Base-by-base conservation (phyloP, 164 flowering plant genomes). In the Vitis rotundifolia region DNA sequence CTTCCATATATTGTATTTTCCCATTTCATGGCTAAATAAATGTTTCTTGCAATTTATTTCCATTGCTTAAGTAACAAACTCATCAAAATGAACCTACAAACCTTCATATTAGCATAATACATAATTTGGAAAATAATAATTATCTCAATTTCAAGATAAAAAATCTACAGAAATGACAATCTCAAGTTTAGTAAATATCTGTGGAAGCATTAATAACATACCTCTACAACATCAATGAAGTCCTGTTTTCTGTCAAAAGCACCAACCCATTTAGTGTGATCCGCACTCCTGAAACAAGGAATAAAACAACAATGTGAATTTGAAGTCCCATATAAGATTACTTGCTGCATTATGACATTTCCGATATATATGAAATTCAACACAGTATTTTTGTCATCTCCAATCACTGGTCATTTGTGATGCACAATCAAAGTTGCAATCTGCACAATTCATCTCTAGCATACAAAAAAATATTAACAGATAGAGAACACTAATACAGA, bases 251-350 rank as follows among this genome's bases (percentile, higher is more conserved):
- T 79, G 26, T 85, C 85, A 82, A 95, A 93, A 29, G 88, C 82
- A 49, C 98, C 99, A 14, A 95, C 74, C 99, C 99, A 95, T 77
- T 95, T 95, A 19, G 99, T 91, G 68, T 95, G 98, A 84, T 95
- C 98, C 7, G 99, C 93, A 79, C 91, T 93, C 80, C 99, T 95
- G 87, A 49, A 71, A 69, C 61, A 59, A 66, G 13, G 11, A 53
- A 26, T 10, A 52, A 15, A 62, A 61, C 49, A 47, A 6, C 28
- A 31, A 31, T 31, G 7, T 31, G 6, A 59, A 59, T 37, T 59
- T 26, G 44, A 31, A 26, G 61, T 22, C 26, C 28, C 61, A 22
- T 13, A 26, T 22, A 59, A 10, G 16, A 22, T 37, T 11, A 22
- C 10, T 10, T 59, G 15, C 61, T 53, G 56, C 14, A 13, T 12